Percentiles rank a stretch among this genome's conserved stretches.
These are phyloP conservation scores for Globisporangium acanthophoron DNA, from an alignment of 352 stramenopile genomes.

Conservation along the genomic window DNA sequence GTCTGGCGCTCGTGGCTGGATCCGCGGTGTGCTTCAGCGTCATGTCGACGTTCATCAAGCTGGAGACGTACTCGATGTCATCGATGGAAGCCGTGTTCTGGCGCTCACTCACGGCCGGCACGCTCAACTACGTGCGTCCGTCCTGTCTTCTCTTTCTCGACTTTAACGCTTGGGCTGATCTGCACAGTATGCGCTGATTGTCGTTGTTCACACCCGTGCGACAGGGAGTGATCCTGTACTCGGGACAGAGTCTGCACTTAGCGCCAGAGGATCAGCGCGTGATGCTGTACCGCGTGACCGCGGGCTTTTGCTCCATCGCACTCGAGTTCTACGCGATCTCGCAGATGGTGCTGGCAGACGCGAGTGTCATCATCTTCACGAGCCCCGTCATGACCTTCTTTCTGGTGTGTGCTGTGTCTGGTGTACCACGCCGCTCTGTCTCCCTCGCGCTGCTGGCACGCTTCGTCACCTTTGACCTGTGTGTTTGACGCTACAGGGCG, in stretches of 20 bases:
- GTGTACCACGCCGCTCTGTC: neutral
- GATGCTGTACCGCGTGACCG: conserved; percentile 42
- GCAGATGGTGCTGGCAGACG: conserved; percentile 67
- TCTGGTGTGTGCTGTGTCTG: conserved; percentile 21
- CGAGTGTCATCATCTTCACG: conserved; percentile 57
- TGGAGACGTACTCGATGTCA: conserved; percentile 67
- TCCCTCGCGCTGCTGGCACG: neutral
- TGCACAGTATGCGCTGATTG: neutral
- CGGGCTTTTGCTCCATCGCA: conserved; percentile 44
- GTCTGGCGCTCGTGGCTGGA: conserved; percentile 57
- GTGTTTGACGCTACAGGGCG: conserved; percentile 13
- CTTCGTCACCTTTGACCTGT: neutral
- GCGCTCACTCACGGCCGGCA: conserved; percentile 47
- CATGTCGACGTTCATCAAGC: conserved; percentile 82
- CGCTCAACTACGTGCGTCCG: conserved; percentile 54
- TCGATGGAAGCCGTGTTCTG: conserved; percentile 80
- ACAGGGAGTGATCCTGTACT: conserved; percentile 23
- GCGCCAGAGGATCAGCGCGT: conserved; percentile 39
- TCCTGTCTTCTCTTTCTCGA: too few species aligned
- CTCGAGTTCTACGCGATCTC: conserved; percentile 69
- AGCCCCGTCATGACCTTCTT: conserved; percentile 67
- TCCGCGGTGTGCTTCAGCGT: conserved; percentile 80
- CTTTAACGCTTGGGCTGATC: neutral
- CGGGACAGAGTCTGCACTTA: conserved; percentile 43
- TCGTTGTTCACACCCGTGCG: neutral